Percentiles rank a stretch among this genome's conserved stretches.
These are phyloP conservation scores for Karstenula rhodostoma DNA, from an alignment of 2,329 filamentous ascomycete species.

Conservation along the genomic window DNA sequence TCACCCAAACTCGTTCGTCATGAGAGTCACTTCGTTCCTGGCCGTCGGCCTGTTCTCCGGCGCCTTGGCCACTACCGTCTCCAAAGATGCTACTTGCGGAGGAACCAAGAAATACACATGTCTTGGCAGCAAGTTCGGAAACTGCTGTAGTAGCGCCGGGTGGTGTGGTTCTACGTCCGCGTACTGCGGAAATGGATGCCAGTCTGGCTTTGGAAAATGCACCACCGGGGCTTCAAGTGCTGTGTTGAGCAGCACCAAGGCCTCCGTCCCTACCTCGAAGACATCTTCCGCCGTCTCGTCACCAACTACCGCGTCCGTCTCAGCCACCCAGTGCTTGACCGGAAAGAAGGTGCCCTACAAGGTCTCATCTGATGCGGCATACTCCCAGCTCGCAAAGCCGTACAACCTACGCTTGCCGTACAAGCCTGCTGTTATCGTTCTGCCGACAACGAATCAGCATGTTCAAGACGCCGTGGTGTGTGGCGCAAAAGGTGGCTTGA, in stretches of 20 bases:
- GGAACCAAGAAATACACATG: slow-evolving; percentile 10
- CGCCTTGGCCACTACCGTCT: slow-evolving; percentile 4
- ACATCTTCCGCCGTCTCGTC: slow-evolving; percentile 8
- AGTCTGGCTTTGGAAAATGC: background rate
- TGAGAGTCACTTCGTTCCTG: slow-evolving; percentile 9
- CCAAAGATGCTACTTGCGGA: slow-evolving; percentile 6
- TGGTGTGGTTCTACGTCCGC: slow-evolving; percentile 10
- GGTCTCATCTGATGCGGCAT: slow-evolving; percentile 57
- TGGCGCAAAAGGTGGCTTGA: slow-evolving; percentile 58
- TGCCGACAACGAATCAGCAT: slow-evolving; percentile 62
- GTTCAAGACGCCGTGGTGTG: slow-evolving; percentile 67
- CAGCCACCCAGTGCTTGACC: slow-evolving; percentile 35
- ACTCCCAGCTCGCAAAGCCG: slow-evolving; percentile 39
- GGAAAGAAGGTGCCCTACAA: slow-evolving; percentile 49
- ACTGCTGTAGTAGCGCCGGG: slow-evolving; percentile 11
- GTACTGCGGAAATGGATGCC: slow-evolving; percentile 9
- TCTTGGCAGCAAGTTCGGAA: slow-evolving; percentile 7
- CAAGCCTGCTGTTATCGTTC: slow-evolving; percentile 65
- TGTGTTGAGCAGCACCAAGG: background rate
- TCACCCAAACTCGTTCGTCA: slow-evolving; percentile 3
- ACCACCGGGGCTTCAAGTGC: background rate
- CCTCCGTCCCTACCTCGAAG: background rate
- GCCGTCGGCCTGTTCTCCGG: slow-evolving; percentile 13
- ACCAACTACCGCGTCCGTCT: background rate
- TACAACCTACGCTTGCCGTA: slow-evolving; percentile 48